Evolutionary conservation across 306 rosid genomes (phyloP).

Genomic region (Gastrolobium bilobum): DNA sequence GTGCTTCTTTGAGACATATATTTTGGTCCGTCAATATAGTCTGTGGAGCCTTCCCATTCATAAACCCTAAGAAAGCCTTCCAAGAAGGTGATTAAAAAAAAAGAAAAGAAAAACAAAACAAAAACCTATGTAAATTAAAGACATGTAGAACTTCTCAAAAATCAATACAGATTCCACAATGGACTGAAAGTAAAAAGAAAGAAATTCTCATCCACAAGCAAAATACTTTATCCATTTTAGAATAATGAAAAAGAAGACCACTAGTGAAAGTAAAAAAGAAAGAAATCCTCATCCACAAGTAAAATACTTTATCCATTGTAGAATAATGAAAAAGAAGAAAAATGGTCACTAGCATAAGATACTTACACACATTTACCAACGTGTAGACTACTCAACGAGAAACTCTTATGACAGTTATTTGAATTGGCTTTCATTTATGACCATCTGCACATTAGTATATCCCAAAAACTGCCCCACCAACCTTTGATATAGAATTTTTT

Average conservation of each 20-base stretch:
- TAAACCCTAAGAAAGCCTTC: constrained; percentile 92
- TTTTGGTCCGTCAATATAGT: constrained; percentile 93
- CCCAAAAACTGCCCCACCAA: constrained; percentile 19
- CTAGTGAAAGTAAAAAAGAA: not conserved
- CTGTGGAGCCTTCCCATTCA: constrained; percentile 93
- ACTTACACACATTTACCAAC: constrained; percentile 5
- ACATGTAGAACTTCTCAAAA: constrained; percentile 33
- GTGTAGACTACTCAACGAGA: constrained; percentile 6
- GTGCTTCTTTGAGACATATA: constrained; percentile 90
- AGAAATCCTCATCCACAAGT: constrained; percentile 12
- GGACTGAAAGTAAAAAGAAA: constrained; percentile 7
- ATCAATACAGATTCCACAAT: constrained; percentile 13
- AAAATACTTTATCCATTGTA: constrained; percentile 14
- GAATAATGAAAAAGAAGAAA: constrained; percentile 26
- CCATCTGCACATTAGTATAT: constrained; percentile 20
- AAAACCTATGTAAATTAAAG: constrained; percentile 52
- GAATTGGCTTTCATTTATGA: constrained; percentile 12
- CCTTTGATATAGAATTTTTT: constrained; percentile 31
- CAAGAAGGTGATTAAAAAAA: constrained; percentile 52
- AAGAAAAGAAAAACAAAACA: constrained; percentile 18
- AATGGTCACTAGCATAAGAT: constrained; percentile 23
- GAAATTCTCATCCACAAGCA: constrained; percentile 13
- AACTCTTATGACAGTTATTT: constrained; percentile 32
- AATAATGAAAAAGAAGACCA: not conserved
- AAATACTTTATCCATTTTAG: constrained; percentile 18